Evolutionary conservation across 257 asterid genomes (phyloP), one percentile per base, ranked within the genome.

Genomic region (Sherardia arvensis): DNA sequence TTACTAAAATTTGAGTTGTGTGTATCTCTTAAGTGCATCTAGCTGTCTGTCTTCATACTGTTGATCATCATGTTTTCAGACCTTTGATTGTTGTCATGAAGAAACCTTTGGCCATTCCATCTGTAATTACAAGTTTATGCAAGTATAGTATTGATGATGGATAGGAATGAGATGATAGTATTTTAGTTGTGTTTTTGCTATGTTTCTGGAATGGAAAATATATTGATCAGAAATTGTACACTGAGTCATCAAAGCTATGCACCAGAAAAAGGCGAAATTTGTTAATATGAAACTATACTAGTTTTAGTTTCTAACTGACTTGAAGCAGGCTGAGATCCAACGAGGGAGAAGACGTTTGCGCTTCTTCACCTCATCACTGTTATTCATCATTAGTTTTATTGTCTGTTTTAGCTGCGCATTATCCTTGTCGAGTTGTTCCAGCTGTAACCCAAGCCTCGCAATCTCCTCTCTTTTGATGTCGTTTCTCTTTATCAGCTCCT

Each of bases 401-500:
- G 22, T 18, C 22, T 28, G 53, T 33, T 64, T 72, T 29, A 72
- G 25, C 18, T 34, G 22, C 18, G 45, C 36, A 27, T 67, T 73
- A 33, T 73, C 77, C 17, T 61, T 25, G 54, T 40, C 10, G 49
- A 67, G 64, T 3, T 49, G 28, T 20, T 27, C 45, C 29, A 57
- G 18, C 9, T 8, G 20, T 17, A 27, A 1, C 22, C 53, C 56
- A 2, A 73, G 65, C 28, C 21, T 27, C 33, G 36, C 45, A 15
- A 73, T 73, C 26, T 32, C 26, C 27, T 62, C 68, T 49, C 74
- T 76, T 53, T 78, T 78, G 62, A 62, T 71, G 3, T 73, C 49
- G 23, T 76, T 76, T 48, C 78, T 74, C 54, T 30, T 74, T 14
- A 68, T 76, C 75, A 73, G 49, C 72, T 81, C 86, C 14, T 43